A percentile compares a stretch with the other conserved stretches of the same genome.
Conservation (phyloP, 495 filamentous ascomycete species). For the Evernia prunastri region DNA sequence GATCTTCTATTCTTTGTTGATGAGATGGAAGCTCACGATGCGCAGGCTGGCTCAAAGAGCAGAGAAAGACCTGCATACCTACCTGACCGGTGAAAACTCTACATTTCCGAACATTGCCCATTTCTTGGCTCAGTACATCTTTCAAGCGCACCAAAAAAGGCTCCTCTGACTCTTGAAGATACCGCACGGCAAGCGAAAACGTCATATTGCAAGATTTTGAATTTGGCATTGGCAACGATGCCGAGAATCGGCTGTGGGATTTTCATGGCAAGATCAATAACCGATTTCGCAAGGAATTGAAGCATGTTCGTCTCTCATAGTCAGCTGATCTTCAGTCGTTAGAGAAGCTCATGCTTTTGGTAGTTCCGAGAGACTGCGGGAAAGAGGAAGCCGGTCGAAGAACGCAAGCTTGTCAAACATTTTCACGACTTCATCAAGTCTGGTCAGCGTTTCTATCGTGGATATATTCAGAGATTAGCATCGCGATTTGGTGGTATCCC, state of each 20-base stretch:
- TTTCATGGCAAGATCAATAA: slow-evolving; percentile 69
- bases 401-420: slow-evolving; percentile 69
- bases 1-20: not conserved
- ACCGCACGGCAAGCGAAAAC: slow-evolving; percentile 61
- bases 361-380: slow-evolving; percentile 50
- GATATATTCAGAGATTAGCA: slow-evolving; percentile 72
- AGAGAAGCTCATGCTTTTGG: slow-evolving; percentile 6
- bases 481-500: slow-evolving; percentile 63
- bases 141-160: slow-evolving; percentile 8
- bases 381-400: slow-evolving; percentile 63
- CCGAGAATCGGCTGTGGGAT: slow-evolving; percentile 72
- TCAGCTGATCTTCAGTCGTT: not conserved
- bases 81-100: slow-evolving; percentile 47
- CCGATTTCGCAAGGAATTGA: slow-evolving; percentile 61
- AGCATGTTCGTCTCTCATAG: slow-evolving; percentile 36
- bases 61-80: slow-evolving; percentile 45
- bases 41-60: slow-evolving; percentile 40
- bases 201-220: slow-evolving; percentile 69
- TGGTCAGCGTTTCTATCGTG: slow-evolving; percentile 78
- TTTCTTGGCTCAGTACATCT: slow-evolving; percentile 48
- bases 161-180: slow-evolving; percentile 42
- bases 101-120: slow-evolving; percentile 53
- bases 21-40: slow-evolving; percentile 26
- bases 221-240: slow-evolving; percentile 52
- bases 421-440: slow-evolving; percentile 81